Evolutionary conservation across 1,139 yeast genomes (phyloP), one percentile per base, ranked within the genome.

Genomic region (Scheffersomyces stambukii): DNA sequence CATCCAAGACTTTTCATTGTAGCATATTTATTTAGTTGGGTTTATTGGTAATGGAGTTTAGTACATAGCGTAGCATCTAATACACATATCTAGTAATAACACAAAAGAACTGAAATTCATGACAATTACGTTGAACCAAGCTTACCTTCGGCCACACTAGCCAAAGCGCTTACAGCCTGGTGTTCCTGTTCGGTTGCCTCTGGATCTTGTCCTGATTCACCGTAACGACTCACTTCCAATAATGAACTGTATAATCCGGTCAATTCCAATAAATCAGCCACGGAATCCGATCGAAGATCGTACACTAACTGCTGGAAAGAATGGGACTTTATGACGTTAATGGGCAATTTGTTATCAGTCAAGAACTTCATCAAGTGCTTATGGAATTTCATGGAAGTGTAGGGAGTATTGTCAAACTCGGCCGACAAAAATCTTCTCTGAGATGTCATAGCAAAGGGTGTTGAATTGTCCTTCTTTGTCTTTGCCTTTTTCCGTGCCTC

Each of bases 271-370:
- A 75, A 49, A 39, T 73, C 80, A 1, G 51, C 39, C 5, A 74
- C 52, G 1, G 75, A 64, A 25, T 67, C 73, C 0, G 75, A 65
- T 32, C 71, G 54, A 36, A 75, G 55, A 29, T 75, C 75, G 38
- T 63, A 66, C 7, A 75, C 52, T 23, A 75, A 48, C 41, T 73
- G 78, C 40, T 70, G 72, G 45, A 75, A 75, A 2, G 75, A 60
- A n/a, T 57, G 65, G 19, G 75, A 64, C 45, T 67, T 67, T 18
- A 72, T 64, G 5, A 68, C 64, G 25, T 55, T 56, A 15, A 73
- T 61, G 1, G 76, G 65, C 13, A 75, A 53, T 43, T 70, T 71
- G 45, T 75, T 71, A 13, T 73, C 79, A 8, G 68, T 61, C 26
- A 74, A 46, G 37, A 74, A 75, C 38, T 59, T 60, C 60, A 73